Evolutionary conservation across 2,329 filamentous ascomycete genomes (phyloP).

Genomic region (Didymella arachidicola): DNA sequence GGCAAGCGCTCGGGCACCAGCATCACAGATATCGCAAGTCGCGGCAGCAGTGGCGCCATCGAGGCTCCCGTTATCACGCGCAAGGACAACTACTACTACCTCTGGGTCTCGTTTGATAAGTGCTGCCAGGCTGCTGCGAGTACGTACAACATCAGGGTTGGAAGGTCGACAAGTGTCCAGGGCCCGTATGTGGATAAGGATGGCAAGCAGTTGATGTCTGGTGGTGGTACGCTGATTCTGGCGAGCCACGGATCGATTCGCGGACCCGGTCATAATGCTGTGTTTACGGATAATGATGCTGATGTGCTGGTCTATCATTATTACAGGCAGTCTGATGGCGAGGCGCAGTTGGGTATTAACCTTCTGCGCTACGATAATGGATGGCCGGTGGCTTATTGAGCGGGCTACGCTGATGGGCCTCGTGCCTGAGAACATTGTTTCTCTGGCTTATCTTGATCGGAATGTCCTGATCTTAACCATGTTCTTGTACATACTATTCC

Average conservation of each 20-base stretch:
- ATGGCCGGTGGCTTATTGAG: conserved; percentile 49
- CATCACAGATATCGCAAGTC: conserved; percentile 59
- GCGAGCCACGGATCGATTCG: conserved; percentile 65
- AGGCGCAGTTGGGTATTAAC: conserved; percentile 60
- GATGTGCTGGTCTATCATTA: conserved; percentile 43
- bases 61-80: conserved; percentile 65
- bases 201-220: conserved; percentile 59
- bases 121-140: conserved; percentile 64
- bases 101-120: conserved; percentile 67
- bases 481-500: neutral
- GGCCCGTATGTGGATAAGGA: conserved; percentile 63
- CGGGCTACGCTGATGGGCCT: no score
- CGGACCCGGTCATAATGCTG: conserved; percentile 68
- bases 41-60: conserved; percentile 57
- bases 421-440: no score
- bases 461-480: neutral
- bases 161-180: conserved; percentile 59
- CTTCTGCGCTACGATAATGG: conserved; percentile 54
- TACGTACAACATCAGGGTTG: conserved; percentile 70
- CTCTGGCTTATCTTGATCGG: no score
- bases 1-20: conserved; percentile 25
- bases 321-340: conserved; percentile 51
- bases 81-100: conserved; percentile 64
- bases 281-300: conserved; percentile 56
- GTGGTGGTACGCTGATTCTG: conserved; percentile 66